Evolutionary conservation across 73 alveolate species (phyloP).

Genomic region (Halteria grandinella): DNA sequence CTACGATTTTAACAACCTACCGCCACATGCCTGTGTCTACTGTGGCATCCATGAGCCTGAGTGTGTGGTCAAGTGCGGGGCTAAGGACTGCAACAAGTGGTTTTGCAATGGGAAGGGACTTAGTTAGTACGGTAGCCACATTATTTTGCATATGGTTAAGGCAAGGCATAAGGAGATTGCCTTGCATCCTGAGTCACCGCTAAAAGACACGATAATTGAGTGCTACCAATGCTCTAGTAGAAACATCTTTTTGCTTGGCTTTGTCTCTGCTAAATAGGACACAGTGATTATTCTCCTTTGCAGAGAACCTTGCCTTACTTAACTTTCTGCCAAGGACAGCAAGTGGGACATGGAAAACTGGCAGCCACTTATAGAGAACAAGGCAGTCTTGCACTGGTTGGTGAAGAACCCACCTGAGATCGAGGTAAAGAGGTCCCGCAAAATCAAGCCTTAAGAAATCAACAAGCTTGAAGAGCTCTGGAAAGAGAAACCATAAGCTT

Average conservation of each 20-base stretch:
- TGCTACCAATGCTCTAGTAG: slow-evolving; percentile 94
- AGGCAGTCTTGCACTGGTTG: slow-evolving; percentile 90
- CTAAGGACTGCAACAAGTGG: slow-evolving; percentile 87
- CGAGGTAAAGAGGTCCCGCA: slow-evolving; percentile 80
- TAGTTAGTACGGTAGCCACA: slow-evolving; percentile 81
- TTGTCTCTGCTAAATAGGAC: slow-evolving; percentile 80
- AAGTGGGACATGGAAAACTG: slow-evolving; percentile 76
- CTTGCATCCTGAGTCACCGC: slow-evolving; percentile 86
- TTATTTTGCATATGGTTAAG: slow-evolving; percentile 87
- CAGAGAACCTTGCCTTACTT: slow-evolving; percentile 87
- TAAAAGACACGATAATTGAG: slow-evolving; percentile 92
- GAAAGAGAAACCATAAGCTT: slow-evolving; percentile 88
- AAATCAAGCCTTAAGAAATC: slow-evolving; percentile 71
- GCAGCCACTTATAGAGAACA: slow-evolving; percentile 92
- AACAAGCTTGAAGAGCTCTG: slow-evolving; percentile 62
- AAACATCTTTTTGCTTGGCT: slow-evolving; percentile 93
- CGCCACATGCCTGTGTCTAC: slow-evolving; percentile 80
- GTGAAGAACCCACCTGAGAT: slow-evolving; percentile 88
- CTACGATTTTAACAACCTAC: slow-evolving; percentile 40
- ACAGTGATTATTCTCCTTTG: slow-evolving; percentile 87
- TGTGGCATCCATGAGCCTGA: slow-evolving; percentile 84
- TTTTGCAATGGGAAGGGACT: slow-evolving; percentile 89
- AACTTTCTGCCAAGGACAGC: slow-evolving; percentile 75
- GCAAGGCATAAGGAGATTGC: slow-evolving; percentile 90
- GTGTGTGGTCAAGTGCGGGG: slow-evolving; percentile 81